Percentiles rank a stretch among this genome's conserved stretches.
phyloP scores from a whole-genome alignment of 2,329 filamentous ascomycete species.

The Hymenoscyphus fraxineus region DNA sequence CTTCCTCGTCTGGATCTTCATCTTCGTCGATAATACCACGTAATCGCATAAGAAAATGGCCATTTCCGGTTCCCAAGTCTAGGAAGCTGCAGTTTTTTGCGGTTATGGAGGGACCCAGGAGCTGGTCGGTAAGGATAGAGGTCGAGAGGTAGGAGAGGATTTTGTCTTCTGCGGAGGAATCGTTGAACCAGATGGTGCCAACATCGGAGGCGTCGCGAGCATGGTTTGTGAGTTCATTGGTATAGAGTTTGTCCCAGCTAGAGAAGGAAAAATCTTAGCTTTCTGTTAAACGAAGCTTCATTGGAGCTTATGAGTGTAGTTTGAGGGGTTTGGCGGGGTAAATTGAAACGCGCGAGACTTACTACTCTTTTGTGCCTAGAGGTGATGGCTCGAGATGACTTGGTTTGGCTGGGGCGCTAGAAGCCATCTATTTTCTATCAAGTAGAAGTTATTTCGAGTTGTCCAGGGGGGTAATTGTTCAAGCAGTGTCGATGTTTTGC shows the following conservation, averaged over 20 bases:
- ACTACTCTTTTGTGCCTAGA: conserved; percentile 92
- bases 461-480: background rate
- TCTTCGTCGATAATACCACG: conserved; percentile 43
- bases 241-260: conserved; percentile 76
- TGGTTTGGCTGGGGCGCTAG: conserved; percentile 43
- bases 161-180: conserved; percentile 81
- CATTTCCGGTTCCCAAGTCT: conserved; percentile 92
- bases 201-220: conserved; percentile 69
- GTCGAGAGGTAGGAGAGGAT: conserved; percentile 58
- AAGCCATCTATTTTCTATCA: conserved; percentile 18
- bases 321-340: conserved; percentile 2
- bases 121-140: conserved; percentile 18
- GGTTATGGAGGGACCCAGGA: conserved; percentile 19
- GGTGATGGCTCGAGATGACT: conserved; percentile 66
- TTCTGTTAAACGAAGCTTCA: background rate
- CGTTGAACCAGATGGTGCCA: conserved; percentile 95
- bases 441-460: background rate
- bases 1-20: conserved; percentile 17
- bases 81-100: conserved; percentile 56
- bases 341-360: conserved; percentile 33
- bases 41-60: conserved; percentile 81
- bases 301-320: background rate
- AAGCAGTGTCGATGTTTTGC: background rate
- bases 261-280: background rate
- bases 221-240: conserved; percentile 67